Evolutionary conservation across 2,329 filamentous ascomycete species (phyloP).

Genomic region (Lasiodiplodia sp.): DNA sequence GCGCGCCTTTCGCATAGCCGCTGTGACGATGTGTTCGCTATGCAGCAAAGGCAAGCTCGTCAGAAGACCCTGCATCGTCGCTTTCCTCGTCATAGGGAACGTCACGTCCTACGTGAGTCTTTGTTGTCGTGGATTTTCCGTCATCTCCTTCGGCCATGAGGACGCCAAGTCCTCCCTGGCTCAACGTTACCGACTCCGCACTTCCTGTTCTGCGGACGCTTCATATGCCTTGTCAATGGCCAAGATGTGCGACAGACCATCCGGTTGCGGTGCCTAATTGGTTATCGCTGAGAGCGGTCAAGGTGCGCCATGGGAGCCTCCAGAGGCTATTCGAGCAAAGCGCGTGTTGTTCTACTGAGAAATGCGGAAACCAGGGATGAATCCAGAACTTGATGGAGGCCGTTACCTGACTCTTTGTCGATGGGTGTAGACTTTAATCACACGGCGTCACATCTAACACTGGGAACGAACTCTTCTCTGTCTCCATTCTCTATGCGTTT

Average conservation of each 20-base stretch:
- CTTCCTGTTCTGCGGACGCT: background rate
- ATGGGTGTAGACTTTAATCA: background rate
- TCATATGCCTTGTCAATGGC: background rate
- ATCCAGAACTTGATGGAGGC: background rate
- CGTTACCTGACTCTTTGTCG: background rate
- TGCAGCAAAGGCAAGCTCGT: background rate
- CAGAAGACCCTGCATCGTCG: background rate
- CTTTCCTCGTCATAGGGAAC: background rate
- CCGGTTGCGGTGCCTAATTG: slow-evolving; percentile 11
- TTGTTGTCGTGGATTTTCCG: background rate
- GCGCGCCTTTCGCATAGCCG: background rate
- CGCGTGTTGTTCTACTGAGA: background rate
- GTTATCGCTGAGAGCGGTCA: background rate
- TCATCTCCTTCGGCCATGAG: background rate
- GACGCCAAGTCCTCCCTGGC: slow-evolving; percentile 9
- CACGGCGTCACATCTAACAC: background rate
- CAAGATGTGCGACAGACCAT: background rate
- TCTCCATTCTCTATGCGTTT: background rate
- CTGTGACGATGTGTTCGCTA: background rate
- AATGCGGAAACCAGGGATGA: slow-evolving; percentile 10
- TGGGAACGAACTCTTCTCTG: background rate
- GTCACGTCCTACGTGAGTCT: background rate
- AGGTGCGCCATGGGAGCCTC: slow-evolving; percentile 8
- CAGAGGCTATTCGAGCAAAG: background rate
- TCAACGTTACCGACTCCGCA: background rate